These are phyloP conservation scores for Fraxinus dipetala DNA, from an alignment of 305 asterid species.

Conservation along the genomic window DNA sequence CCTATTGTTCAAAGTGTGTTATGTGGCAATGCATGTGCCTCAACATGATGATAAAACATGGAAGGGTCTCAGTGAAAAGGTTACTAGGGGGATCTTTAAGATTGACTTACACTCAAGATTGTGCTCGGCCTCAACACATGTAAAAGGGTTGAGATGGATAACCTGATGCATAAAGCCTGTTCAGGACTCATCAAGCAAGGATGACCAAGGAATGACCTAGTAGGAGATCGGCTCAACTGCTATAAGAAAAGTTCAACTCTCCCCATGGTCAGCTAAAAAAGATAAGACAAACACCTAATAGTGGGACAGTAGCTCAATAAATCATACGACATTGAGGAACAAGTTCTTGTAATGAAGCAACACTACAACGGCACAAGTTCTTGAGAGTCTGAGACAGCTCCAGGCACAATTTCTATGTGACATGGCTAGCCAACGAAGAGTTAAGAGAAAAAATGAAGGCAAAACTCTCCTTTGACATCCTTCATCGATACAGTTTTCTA, in stretches of 20 bases:
- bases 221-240: not conserved
- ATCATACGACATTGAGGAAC: not conserved
- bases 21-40: not conserved
- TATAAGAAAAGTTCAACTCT: not conserved
- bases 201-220: not conserved
- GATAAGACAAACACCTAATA: not conserved
- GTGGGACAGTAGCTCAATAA: not conserved
- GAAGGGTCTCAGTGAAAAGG: not conserved
- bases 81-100: not conserved
- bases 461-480: not conserved
- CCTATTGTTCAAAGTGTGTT: not conserved
- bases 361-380: not conserved
- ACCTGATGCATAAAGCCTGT: not conserved
- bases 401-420: not conserved
- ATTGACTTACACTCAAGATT: not conserved
- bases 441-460: not conserved
- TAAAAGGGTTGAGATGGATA: not conserved
- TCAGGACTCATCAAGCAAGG: not conserved
- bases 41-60: not conserved
- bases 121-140: not conserved
- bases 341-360: not conserved
- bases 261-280: not conserved
- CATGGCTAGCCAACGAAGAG: not conserved
- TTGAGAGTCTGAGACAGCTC: not conserved
- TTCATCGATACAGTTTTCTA: not conserved